Base-by-base conservation (phyloP, 352 stramenopile genomes). In the Globisporangium iwayamae region DNA sequence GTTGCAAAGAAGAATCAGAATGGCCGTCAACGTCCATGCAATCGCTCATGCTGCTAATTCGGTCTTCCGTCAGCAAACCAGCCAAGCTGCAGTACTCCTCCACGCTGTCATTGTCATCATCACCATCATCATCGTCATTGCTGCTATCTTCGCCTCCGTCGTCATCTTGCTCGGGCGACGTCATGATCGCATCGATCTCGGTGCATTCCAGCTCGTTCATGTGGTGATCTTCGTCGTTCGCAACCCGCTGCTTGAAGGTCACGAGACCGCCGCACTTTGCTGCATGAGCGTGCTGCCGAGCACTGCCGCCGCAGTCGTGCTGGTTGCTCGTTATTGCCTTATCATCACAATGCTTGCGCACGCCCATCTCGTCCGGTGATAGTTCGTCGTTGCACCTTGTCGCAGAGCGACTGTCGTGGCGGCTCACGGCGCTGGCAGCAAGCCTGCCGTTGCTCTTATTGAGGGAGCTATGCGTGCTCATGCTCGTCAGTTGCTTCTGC, bases 161-260 rank as follows among this genome's bases (percentile, higher is more conserved):
- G 30, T 32, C 52, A 2, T 28, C n/a, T 46, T 46, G 9, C n/a
- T 58, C 52, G 22, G 32, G 52, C 5, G n/a, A 58, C 32, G 32
- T 46, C 52, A 58, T 58, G n/a, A 58, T 46, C 52, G n/a, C 38
- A n/a, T 58, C 52, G 18, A 32, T 20, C 32, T 58, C 32, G 20
- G 32, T 58, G 52, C 22, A 32, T 13, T 34, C n/a, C 7, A 25
- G n/a, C 52, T 46, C 52, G 32, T 58, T 32, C 52, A 58, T 58
- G 6, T 28, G 32, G 9, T 58, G 52, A 46, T 58, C 52, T n/a
- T 16, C 32, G 25, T 20, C 32, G 20, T 28, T 20, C n/a, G 30
- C 48, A 34, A 7, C 18, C 3, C 7, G 9, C 32, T 46, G 52
- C 16, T 58, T 58, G 30, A 20, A 30, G 32, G 30, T 5, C 8